Base-by-base conservation (phyloP, 176 grass and related monocot genomes). In the Zizania latifolia region DNA sequence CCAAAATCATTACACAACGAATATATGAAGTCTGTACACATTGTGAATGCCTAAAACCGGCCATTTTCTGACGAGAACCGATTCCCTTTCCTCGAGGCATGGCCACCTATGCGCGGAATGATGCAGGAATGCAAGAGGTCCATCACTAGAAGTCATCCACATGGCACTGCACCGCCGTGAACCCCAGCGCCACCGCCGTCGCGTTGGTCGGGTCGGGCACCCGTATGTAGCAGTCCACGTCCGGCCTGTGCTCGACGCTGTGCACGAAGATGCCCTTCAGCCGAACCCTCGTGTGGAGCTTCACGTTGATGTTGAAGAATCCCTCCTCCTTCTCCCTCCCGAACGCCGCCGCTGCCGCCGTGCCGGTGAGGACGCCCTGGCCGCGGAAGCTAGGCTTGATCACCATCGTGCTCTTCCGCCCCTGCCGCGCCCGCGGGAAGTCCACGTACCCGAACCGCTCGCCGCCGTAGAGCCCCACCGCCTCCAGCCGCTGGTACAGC, bases 381-480 rank as follows among this genome's bases (percentile, higher is more conserved):
- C 81, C 81, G 3, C 16, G 22, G 60, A 85, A 85, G 54, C 26
- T 31, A 12, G 78, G 72, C 5, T 23, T 8, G 2, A 87, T 9
- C 28, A 33, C 62, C 65, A 38, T 32, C 58, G 84, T 84, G 62
- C 55, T 91, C 81, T 84, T 87, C 12, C 41, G 63, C 11, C 19
- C 56, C 43, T 89, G 86, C 64, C 72, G 72, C 62, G 19, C 71
- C 48, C 19, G 48, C 12, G 71, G 81, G 36, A 84, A 65, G 34
- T 51, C 57, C 17, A 22, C 29, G 77, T 63, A 71, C n/a, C 72
- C 64, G 36, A 84, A 41, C 50, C 6, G 23, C 44, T 65, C 4
- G n/a, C 81, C 91, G 48, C 35, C 12, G 56, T 93, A 93, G 79
- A 84, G 69, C n/a, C 81, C 83, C 4, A 77, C 57, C 8, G 84